Evolutionary conservation across 2,329 filamentous ascomycete species (phyloP).

Genomic region (Fusarium dlaminii): DNA sequence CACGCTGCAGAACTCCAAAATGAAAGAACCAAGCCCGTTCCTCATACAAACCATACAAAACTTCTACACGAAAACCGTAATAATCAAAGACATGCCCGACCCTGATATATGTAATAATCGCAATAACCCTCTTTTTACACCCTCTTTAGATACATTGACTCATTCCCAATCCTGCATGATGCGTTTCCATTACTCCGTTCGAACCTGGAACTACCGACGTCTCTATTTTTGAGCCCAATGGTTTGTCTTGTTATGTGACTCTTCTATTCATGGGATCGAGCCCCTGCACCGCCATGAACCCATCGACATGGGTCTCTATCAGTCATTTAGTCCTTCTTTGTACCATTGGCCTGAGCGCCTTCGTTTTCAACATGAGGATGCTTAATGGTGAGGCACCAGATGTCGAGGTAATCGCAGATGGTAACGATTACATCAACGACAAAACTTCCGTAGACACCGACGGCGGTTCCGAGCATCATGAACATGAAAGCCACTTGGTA

Average conservation of each 20-base stretch:
- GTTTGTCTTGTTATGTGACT: background rate
- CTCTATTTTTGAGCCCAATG: background rate
- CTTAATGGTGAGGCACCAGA: conserved; percentile 99
- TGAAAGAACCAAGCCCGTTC: conserved; percentile 13
- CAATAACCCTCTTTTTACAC: background rate
- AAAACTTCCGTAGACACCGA: conserved; percentile 97
- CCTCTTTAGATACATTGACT: conserved; percentile 8
- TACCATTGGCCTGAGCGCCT: conserved; percentile 41
- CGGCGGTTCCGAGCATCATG: conserved; percentile 80
- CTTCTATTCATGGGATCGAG: background rate
- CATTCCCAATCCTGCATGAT: background rate
- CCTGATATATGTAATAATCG: conserved; percentile 14
- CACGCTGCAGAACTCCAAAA: conserved; percentile 26
- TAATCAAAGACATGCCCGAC: background rate
- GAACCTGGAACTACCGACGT: background rate
- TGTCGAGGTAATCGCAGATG: conserved; percentile 97
- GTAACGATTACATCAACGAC: conserved; percentile 97
- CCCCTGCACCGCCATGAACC: background rate
- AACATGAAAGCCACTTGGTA: conserved; percentile 95
- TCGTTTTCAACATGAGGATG: conserved; percentile 67
- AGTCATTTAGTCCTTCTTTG: conserved; percentile 51
- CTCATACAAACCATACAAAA: conserved; percentile 25
- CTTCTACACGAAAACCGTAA: background rate
- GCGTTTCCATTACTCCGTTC: background rate
- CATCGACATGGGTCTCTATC: background rate